A percentile compares a stretch with the other conserved stretches of the same genome.
phyloP scores from a whole-genome alignment of 208 protist species.

The Naegleria fowleri region DNA sequence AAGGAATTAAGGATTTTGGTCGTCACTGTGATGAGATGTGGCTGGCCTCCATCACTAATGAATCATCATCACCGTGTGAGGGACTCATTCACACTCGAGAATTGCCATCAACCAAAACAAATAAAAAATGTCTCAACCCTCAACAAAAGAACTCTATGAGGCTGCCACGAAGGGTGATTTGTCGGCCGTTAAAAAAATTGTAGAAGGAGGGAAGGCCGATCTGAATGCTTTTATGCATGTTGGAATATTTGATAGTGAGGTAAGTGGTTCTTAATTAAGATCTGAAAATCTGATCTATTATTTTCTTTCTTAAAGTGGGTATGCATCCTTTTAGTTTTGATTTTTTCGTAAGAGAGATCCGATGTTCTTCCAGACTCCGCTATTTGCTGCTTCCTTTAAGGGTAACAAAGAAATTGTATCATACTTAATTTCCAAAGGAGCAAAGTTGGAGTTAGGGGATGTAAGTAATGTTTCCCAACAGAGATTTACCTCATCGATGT shows the following conservation, averaged over 20 bases:
- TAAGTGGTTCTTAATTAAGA: no score
- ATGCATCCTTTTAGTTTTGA: background rate
- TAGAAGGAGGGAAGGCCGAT: background rate
- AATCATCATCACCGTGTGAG: no score
- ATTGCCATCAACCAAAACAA: no score
- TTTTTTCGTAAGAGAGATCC: background rate
- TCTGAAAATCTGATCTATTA: no score
- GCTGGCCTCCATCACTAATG: no score
- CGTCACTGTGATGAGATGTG: no score
- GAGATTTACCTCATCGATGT: no score
- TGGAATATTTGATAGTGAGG: background rate
- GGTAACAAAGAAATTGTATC: background rate
- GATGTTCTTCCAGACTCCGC: background rate
- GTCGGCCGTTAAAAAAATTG: background rate
- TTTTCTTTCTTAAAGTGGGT: no score
- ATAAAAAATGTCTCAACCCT: background rate
- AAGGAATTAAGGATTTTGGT: no score
- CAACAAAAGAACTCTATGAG: background rate
- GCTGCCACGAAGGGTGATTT: background rate
- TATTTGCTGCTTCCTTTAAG: background rate
- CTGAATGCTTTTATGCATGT: background rate
- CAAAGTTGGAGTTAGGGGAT: background rate
- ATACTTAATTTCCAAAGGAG: background rate
- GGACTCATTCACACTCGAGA: no score
- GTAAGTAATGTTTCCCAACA: background rate